Evolutionary conservation across 768 basidiomycete genomes (phyloP).

Genomic region (Daedaleopsis nitida): DNA sequence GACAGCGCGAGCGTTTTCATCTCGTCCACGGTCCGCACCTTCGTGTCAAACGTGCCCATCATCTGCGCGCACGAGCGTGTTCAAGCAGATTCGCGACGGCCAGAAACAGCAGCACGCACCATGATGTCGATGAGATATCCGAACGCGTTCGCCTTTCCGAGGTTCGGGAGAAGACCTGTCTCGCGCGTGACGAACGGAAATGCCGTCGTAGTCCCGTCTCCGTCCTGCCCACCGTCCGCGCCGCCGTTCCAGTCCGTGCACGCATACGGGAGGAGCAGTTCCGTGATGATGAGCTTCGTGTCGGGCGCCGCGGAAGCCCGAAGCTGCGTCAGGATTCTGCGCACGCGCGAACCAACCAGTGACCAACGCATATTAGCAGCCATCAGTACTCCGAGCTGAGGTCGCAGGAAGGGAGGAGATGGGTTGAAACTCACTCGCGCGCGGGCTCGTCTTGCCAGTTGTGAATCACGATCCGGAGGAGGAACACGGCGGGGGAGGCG

Average conservation of each 20-base stretch:
- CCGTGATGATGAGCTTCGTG: conserved; percentile 18
- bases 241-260: background rate
- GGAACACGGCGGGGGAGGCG: conserved; percentile 15
- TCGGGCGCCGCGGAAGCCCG: too few species aligned
- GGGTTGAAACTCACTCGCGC: background rate
- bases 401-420: background rate
- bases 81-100: background rate
- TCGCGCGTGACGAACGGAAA: background rate
- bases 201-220: background rate
- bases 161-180: conserved; percentile 15
- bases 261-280: conserved; percentile 16
- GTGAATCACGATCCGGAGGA: conserved; percentile 14
- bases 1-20: conserved; percentile 53
- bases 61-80: conserved; percentile 48
- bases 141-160: conserved; percentile 39
- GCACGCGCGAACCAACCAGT: too few species aligned
- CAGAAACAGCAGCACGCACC: conserved; percentile 6
- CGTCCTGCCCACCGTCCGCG: background rate
- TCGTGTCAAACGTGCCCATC: conserved; percentile 65
- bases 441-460: conserved; percentile 17
- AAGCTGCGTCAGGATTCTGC: too few species aligned
- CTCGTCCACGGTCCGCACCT: conserved; percentile 69
- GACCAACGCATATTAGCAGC: too few species aligned
- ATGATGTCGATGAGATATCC: conserved; percentile 27
- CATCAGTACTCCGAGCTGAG: too few species aligned